phyloP scores from a whole-genome alignment of 2,329 filamentous ascomycete genomes.

The Xylariaceae sp. region DNA sequence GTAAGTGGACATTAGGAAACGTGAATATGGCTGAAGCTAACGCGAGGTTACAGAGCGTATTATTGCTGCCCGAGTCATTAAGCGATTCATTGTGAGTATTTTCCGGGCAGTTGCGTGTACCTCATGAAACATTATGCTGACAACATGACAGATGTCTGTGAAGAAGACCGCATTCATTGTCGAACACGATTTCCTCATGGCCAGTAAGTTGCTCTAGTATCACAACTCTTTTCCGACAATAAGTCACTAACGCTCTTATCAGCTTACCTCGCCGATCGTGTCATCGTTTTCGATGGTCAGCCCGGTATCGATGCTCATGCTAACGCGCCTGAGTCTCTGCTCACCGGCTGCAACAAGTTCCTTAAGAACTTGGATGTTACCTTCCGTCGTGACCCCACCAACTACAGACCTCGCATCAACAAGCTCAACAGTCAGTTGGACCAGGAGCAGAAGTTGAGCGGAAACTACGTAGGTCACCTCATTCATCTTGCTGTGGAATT shows the following conservation, averaged over 20 bases:
- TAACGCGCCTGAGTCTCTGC: slow-evolving; percentile 82
- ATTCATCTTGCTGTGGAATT: not conserved
- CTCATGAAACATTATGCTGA: not conserved
- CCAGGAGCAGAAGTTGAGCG: slow-evolving; percentile 89
- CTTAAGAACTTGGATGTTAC: slow-evolving; percentile 95
- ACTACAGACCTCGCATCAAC: slow-evolving; percentile 97
- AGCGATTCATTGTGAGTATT: slow-evolving; percentile 71
- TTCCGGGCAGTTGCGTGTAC: not conserved
- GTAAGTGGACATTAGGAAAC: slow-evolving; percentile 1
- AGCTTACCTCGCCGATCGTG: slow-evolving; percentile 68
- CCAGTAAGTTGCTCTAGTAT: slow-evolving; percentile 32
- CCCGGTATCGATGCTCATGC: slow-evolving; percentile 84
- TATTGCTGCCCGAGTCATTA: slow-evolving; percentile 93
- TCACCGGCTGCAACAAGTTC: slow-evolving; percentile 95
- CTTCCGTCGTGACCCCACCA: slow-evolving; percentile 95
- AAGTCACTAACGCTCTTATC: not conserved
- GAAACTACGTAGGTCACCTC: slow-evolving; percentile 72
- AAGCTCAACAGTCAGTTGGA: slow-evolving; percentile 93
- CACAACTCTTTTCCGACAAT: not conserved
- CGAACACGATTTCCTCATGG: slow-evolving; percentile 99
- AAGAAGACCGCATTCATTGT: slow-evolving; percentile 99
- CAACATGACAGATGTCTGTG: slow-evolving; percentile 66
- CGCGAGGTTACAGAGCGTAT: slow-evolving; percentile 62
- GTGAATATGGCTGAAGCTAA: not conserved
- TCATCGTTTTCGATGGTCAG: slow-evolving; percentile 96